Conservation (phyloP, 345 rosid species). For the Acer saccharum region DNA sequence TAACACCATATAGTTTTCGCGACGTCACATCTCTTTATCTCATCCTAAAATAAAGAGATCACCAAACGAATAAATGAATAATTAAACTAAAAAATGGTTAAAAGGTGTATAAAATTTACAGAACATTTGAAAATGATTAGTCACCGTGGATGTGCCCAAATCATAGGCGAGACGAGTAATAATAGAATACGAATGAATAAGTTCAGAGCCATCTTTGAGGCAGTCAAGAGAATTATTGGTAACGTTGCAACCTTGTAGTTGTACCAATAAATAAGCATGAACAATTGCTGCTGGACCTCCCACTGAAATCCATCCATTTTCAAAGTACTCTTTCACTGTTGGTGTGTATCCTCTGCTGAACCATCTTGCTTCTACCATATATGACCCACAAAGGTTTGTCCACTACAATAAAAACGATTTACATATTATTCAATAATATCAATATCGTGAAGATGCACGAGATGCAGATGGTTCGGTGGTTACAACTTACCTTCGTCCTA, state of each 20-base stretch:
- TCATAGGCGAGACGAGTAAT: constrained; percentile 1
- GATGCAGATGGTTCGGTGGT: too few species aligned
- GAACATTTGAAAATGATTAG: background rate
- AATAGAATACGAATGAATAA: background rate
- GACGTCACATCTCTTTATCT: constrained; percentile 20
- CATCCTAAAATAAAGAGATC: background rate
- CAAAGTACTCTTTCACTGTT: constrained; percentile 1
- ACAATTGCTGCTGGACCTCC: constrained; percentile 6
- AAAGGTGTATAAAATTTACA: too few species aligned
- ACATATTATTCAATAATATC: too few species aligned
- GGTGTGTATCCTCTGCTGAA: background rate
- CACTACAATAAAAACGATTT: background rate
- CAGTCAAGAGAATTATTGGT: background rate
- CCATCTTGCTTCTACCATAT: constrained; percentile 15
- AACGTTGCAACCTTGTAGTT: background rate
- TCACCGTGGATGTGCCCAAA: constrained; percentile 8
- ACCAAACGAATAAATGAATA: too few species aligned
- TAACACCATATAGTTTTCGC: constrained; percentile 7
- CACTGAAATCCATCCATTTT: constrained; percentile 9
- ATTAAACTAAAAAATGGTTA: background rate
- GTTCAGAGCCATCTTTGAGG: background rate
- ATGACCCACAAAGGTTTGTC: constrained; percentile 1
- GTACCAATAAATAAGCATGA: constrained; percentile 4
- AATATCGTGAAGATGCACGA: too few species aligned
- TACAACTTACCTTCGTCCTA: background rate